Base-by-base conservation (phyloP, 2,329 filamentous ascomycete species). In the Trichoderma pleuroti region DNA sequence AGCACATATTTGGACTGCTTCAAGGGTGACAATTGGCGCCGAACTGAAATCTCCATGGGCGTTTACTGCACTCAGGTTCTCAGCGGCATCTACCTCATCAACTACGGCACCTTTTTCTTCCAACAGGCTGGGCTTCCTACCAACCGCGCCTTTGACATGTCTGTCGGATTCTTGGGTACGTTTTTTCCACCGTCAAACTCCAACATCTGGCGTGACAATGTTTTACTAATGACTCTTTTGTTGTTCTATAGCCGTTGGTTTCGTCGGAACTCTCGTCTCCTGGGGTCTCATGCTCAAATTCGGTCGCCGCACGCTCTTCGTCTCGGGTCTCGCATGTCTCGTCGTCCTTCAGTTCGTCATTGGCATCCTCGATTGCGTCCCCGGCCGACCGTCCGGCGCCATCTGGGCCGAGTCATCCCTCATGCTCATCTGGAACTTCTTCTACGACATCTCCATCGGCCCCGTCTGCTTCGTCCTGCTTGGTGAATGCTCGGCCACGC, bases 101-200 rank as follows among this genome's bases (percentile, higher is more conserved):
- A 82, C 57, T 80, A 77, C 2, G 78, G 81, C 0, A 88, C 86
- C 18, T 84, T 82, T 74, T 85, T 86, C 76, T 84, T 84, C 75
- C 76, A 81, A 36, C 82, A 84, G 65, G 80, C 82, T 0, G 84
- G 85, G 21, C 77, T 85, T 30, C 73, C 77, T 5, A 77, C 79
- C 5, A 74, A 76, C 1, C 76, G 79, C 10, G 81, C 82, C 0
- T 84, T 83, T 72, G 80, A 79, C 57, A 80, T 86, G 66, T 78
- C 80, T 5, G 76, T 85, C 8, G 81, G 79, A 0, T 73, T 73
- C 32, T 70, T 74, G 61, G 73, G 73, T 74, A 61, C 64, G 73
- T n/a, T 63, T 9, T 7, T 18, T 39, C 3, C 3, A 39, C 3
- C 3, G 36, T 39, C 0, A 4, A 0, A 18, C 0, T 18, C 2